Evolutionary conservation across 2,329 filamentous ascomycete genomes (phyloP).

Genomic region (Calonectria henricotiae): DNA sequence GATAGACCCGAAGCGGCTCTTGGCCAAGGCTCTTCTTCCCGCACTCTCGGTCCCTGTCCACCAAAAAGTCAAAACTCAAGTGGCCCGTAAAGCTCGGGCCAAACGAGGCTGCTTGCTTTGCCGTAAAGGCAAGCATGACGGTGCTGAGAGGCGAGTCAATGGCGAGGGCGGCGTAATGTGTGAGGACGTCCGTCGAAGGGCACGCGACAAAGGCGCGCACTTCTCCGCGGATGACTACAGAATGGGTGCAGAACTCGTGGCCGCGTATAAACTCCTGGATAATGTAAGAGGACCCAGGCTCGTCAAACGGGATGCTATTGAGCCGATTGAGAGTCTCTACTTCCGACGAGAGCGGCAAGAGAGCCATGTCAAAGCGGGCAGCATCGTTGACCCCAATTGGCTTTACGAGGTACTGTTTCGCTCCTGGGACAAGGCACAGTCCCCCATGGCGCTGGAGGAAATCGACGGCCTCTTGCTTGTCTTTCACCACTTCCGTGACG

Average conservation of each 20-base stretch:
- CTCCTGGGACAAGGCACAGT: conserved; percentile 46
- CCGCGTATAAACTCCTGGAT: conserved; percentile 78
- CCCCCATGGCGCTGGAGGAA: conserved; percentile 63
- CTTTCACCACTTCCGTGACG: conserved; percentile 69
- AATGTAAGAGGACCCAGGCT: conserved; percentile 60
- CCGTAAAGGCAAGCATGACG: conserved; percentile 78
- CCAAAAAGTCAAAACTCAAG: conserved; percentile 80
- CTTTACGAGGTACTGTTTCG: conserved; percentile 76
- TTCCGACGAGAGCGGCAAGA: conserved; percentile 72
- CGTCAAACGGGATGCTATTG: conserved; percentile 60
- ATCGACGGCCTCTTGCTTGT: conserved; percentile 67
- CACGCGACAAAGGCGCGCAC: conserved; percentile 80
- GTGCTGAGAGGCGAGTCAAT: conserved; percentile 68
- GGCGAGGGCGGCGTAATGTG: conserved; percentile 77
- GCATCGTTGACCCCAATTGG: conserved; percentile 75
- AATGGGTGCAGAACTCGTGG: conserved; percentile 80
- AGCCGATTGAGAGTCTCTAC: conserved; percentile 73
- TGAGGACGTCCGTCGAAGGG: conserved; percentile 73
- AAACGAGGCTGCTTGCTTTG: conserved; percentile 68
- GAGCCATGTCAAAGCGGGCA: conserved; percentile 74
- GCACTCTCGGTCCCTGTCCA: conserved; percentile 25
- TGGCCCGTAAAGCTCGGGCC: conserved; percentile 76
- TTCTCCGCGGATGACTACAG: conserved; percentile 76
- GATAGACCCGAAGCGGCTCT: conserved; percentile 64
- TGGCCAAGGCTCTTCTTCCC: conserved; percentile 48